Conservation (phyloP, 305 asterid genomes). For the Salvia sclarea region DNA sequence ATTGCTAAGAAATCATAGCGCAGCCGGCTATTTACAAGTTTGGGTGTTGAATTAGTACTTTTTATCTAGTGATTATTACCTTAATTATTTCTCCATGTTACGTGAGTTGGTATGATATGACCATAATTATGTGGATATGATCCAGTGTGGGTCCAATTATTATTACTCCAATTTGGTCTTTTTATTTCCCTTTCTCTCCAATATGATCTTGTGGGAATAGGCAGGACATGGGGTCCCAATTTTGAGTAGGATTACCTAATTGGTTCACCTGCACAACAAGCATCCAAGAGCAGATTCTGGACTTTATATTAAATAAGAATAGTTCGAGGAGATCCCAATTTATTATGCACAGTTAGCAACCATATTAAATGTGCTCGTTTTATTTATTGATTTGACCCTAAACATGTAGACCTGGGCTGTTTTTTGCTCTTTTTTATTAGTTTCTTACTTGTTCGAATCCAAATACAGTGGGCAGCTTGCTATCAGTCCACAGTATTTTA, state of each 20-base stretch:
- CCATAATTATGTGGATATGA: slow-evolving; percentile 27
- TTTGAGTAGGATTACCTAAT: slow-evolving; percentile 41
- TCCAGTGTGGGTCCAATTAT: slow-evolving; percentile 33
- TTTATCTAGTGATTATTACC: background rate
- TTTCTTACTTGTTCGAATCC: slow-evolving; percentile 22
- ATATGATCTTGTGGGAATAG: slow-evolving; percentile 26
- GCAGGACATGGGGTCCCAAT: slow-evolving; percentile 48
- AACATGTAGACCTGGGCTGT: slow-evolving; percentile 29
- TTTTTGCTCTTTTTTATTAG: background rate
- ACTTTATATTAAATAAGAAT: slow-evolving; percentile 37
- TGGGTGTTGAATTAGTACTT: background rate
- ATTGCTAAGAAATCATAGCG: slow-evolving; percentile 12
- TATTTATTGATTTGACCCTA: slow-evolving; percentile 29
- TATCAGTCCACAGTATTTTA: slow-evolving; percentile 38
- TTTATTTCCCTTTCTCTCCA: background rate
- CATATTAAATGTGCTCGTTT: slow-evolving; percentile 41
- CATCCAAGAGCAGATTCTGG: slow-evolving; percentile 40
- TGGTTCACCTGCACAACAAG: slow-evolving; percentile 44
- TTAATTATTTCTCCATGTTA: slow-evolving; percentile 14
- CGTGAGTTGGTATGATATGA: slow-evolving; percentile 25
- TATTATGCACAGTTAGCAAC: slow-evolving; percentile 42
- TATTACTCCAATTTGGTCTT: slow-evolving; percentile 12
- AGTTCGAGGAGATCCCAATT: slow-evolving; percentile 42
- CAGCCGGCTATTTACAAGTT: slow-evolving; percentile 10
- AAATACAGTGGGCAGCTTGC: slow-evolving; percentile 39